A percentile compares a stretch with the other conserved stretches of the same genome.
phyloP scores from a whole-genome alignment of 2,329 filamentous ascomycete species.

The Colletotrichum tamarilloi region DNA sequence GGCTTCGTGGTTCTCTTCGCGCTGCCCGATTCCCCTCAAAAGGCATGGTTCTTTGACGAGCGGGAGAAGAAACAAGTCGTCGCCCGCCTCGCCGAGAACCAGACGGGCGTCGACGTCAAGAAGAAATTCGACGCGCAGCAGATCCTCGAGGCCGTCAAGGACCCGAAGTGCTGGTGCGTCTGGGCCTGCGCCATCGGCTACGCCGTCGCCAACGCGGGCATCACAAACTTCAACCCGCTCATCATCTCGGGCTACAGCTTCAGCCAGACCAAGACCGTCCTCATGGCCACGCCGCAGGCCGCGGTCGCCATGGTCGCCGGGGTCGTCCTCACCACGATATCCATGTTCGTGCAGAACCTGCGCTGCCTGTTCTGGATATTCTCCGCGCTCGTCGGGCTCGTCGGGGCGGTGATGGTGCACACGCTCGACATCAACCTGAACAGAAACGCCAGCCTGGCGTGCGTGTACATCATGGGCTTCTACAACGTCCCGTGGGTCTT shows the following conservation, averaged over 20 bases:
- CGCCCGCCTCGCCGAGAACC: constrained; percentile 78
- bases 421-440: constrained; percentile 34
- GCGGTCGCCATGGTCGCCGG: constrained; percentile 45
- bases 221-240: constrained; percentile 73
- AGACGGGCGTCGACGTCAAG: constrained; percentile 76
- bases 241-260: constrained; percentile 72
- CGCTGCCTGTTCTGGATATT: constrained; percentile 46
- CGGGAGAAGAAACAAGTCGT: constrained; percentile 75
- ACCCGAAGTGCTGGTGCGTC: constrained; percentile 69
- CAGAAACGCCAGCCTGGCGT: constrained; percentile 42
- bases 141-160: constrained; percentile 61
- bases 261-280: constrained; percentile 62
- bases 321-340: constrained; percentile 39
- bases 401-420: constrained; percentile 42
- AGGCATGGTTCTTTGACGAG: constrained; percentile 68
- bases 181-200: constrained; percentile 69
- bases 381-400: constrained; percentile 39
- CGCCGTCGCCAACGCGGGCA: constrained; percentile 75
- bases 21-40: constrained; percentile 64
- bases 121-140: constrained; percentile 78
- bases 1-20: constrained; percentile 70
- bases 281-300: constrained; percentile 47
- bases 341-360: constrained; percentile 43
- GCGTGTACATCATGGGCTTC: constrained; percentile 47
- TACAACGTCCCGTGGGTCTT: constrained; percentile 46